Evolutionary conservation across 202 grass and related monocot species (phyloP).

Genomic region (Brachypodium distachyon): DNA sequence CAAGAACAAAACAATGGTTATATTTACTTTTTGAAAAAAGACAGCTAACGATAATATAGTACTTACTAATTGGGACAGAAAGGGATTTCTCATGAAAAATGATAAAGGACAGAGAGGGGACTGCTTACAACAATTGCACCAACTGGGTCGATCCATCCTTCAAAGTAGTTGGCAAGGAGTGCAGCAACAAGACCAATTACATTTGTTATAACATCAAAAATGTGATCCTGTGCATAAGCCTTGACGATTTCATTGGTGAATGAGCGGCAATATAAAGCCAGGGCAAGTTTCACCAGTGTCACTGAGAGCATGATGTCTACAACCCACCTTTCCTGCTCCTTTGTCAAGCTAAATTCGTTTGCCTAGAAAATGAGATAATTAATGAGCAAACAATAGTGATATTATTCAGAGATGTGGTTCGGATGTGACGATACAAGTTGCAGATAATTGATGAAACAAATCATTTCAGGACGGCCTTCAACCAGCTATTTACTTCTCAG

Average conservation of each 20-base stretch:
- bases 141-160: slow-evolving; percentile 83
- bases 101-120: background rate
- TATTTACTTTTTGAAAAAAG: background rate
- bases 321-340: slow-evolving; percentile 82
- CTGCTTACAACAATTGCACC: slow-evolving; percentile 88
- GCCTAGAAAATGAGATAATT: slow-evolving; percentile 34
- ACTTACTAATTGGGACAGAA: background rate
- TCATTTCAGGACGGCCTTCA: background rate
- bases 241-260: slow-evolving; percentile 97
- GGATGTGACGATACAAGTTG: background rate
- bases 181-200: slow-evolving; percentile 87
- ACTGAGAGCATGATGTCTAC: slow-evolving; percentile 82
- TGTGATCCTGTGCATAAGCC: slow-evolving; percentile 94
- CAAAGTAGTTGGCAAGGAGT: slow-evolving; percentile 72
- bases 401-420: background rate
- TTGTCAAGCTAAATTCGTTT: slow-evolving; percentile 77
- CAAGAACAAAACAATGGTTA: background rate
- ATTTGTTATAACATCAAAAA: slow-evolving; percentile 96
- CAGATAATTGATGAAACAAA: background rate
- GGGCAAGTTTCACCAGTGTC: slow-evolving; percentile 80
- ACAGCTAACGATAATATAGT: background rate
- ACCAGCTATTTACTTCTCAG: background rate
- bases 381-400: background rate
- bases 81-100: background rate
- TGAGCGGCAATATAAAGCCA: slow-evolving; percentile 78